These are phyloP conservation scores for Entophlyctis helioformis DNA, from an alignment of 192 early-diverging fungal species.

Conservation along the genomic window DNA sequence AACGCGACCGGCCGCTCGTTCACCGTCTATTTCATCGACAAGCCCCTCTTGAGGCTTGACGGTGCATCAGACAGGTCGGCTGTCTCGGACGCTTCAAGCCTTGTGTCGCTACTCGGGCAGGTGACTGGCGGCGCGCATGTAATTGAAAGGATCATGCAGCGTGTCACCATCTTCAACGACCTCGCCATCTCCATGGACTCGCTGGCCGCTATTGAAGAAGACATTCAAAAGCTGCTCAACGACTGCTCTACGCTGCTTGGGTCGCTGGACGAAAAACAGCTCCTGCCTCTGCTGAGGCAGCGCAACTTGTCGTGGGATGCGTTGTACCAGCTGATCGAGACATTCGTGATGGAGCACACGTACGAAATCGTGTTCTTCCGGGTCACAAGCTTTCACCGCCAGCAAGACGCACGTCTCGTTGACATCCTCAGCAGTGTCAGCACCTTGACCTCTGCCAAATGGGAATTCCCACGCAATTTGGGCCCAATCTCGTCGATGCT, in stretches of 20 bases:
- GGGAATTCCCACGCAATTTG: slow-evolving; percentile 6
- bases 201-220: not conserved
- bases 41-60: slow-evolving; percentile 2
- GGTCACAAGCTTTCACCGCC: slow-evolving; percentile 4
- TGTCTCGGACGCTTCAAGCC: not conserved
- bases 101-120: not conserved
- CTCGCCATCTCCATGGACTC: slow-evolving; percentile 1
- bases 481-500: slow-evolving; percentile 2
- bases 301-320: not conserved
- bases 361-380: slow-evolving; percentile 24
- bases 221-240: slow-evolving; percentile 1
- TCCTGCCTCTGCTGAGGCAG: not conserved
- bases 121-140: not conserved
- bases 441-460: slow-evolving; percentile 10
- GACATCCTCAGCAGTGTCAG: slow-evolving; percentile 2
- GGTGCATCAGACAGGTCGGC: not conserved
- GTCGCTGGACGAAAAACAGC: not conserved
- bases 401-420: slow-evolving; percentile 6
- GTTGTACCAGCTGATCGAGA: not conserved
- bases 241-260: not conserved
- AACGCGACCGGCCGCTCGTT: slow-evolving; percentile 1
- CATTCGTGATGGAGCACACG: slow-evolving; percentile 17
- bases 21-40: slow-evolving; percentile 4
- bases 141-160: not conserved
- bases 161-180: slow-evolving; percentile 1